phyloP scores from a whole-genome alignment of 2,329 filamentous ascomycete genomes.

The Cryphonectria naterciae region DNA sequence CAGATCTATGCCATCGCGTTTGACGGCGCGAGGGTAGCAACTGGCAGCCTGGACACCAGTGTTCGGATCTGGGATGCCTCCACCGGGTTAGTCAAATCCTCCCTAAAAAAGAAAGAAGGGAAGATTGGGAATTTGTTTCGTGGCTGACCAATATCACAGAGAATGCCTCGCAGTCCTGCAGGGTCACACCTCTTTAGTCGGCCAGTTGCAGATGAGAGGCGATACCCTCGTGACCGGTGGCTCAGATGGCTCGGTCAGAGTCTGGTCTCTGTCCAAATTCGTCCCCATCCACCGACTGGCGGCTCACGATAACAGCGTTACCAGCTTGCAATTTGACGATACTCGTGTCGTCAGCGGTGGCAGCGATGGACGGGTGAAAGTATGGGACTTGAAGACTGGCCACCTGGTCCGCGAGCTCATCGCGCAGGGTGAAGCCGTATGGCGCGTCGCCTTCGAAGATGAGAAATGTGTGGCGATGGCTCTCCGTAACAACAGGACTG shows the following conservation, averaged over 20 bases:
- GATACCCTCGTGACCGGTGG: constrained; percentile 95
- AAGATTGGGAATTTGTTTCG: background rate
- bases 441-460: constrained; percentile 97
- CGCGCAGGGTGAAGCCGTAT: constrained; percentile 90
- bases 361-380: constrained; percentile 96
- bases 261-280: constrained; percentile 93
- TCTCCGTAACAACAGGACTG: constrained; percentile 78
- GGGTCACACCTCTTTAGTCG: constrained; percentile 94
- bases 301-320: constrained; percentile 97
- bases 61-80: constrained; percentile 95
- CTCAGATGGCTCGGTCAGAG: constrained; percentile 91
- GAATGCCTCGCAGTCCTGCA: constrained; percentile 90
- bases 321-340: constrained; percentile 95
- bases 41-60: constrained; percentile 93
- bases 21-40: constrained; percentile 90
- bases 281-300: constrained; percentile 91
- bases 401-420: constrained; percentile 89
- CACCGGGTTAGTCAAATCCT: constrained; percentile 67
- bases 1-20: constrained; percentile 99
- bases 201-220: constrained; percentile 92
- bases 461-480: constrained; percentile 98
- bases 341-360: constrained; percentile 94
- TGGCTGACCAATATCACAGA: constrained; percentile 46
- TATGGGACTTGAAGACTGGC: constrained; percentile 95
- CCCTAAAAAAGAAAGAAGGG: constrained; percentile 15